These are phyloP conservation scores for Kalanchoe fedtschenkoi DNA, from an alignment of 164 flowering plant species.

Conservation along the genomic window DNA sequence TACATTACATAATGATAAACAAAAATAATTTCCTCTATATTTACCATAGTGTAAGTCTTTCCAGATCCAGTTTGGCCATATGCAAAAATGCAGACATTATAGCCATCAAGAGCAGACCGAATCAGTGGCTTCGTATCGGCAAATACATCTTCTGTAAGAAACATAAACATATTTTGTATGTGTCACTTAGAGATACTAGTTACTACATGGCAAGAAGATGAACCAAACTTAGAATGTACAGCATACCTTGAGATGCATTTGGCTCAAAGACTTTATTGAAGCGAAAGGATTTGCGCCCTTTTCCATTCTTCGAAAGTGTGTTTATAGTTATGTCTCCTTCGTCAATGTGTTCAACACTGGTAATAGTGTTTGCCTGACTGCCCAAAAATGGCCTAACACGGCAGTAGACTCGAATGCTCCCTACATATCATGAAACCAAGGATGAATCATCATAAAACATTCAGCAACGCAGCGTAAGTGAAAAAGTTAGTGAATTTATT, in stretches of 20 bases:
- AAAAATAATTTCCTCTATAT: not conserved
- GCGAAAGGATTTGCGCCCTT: slow-evolving; percentile 61
- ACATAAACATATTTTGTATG: not conserved
- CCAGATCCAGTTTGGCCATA: slow-evolving; percentile 99
- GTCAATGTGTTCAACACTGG: slow-evolving; percentile 61
- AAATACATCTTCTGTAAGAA: slow-evolving; percentile 78
- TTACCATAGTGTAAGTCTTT: slow-evolving; percentile 92
- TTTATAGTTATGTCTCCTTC: slow-evolving; percentile 66
- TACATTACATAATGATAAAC: not conserved
- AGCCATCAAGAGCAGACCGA: slow-evolving; percentile 98
- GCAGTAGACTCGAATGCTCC: slow-evolving; percentile 94
- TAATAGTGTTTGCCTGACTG: slow-evolving; percentile 44
- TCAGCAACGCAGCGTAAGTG: not conserved
- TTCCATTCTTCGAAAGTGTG: slow-evolving; percentile 65
- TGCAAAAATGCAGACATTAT: slow-evolving; percentile 96
- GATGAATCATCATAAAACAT: not conserved
- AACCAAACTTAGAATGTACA: not conserved
- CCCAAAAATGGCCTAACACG: slow-evolving; percentile 86
- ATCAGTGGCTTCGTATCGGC: slow-evolving; percentile 84
- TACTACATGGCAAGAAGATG: slow-evolving; percentile 1
- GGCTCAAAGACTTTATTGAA: slow-evolving; percentile 96
- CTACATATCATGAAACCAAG: slow-evolving; percentile 21
- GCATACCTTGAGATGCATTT: slow-evolving; percentile 79
- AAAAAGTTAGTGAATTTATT: slow-evolving; percentile 3
- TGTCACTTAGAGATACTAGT: not conserved